Evolutionary conservation across 495 filamentous ascomycete species (phyloP).

Genomic region (Podospora sp.): DNA sequence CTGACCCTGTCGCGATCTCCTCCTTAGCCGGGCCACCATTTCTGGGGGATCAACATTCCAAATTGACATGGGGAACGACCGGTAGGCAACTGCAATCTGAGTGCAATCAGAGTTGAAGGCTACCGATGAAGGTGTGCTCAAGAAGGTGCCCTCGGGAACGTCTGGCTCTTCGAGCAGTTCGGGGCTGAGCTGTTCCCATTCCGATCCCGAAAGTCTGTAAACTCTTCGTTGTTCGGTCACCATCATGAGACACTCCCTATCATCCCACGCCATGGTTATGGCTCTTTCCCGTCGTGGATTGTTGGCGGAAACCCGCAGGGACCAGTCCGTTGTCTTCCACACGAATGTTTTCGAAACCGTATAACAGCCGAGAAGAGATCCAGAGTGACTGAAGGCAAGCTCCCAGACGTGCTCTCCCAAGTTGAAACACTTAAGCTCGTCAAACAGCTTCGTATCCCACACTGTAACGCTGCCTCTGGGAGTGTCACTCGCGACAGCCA

Average conservation of each 20-base stretch:
- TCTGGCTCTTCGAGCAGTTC: conserved; percentile 9
- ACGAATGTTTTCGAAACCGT: not conserved
- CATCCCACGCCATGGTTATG: conserved; percentile 10
- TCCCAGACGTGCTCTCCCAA: conserved; percentile 2
- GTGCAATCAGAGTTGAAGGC: conserved; percentile 16
- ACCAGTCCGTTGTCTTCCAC: conserved; percentile 18
- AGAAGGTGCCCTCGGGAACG: not conserved
- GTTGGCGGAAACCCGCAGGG: not conserved
- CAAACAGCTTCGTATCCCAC: conserved; percentile 14
- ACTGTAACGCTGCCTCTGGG: conserved; percentile 2
- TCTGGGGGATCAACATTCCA: conserved; percentile 1
- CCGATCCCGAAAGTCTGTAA: not conserved
- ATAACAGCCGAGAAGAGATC: conserved; percentile 13
- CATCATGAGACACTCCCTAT: conserved; percentile 7
- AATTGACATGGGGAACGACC: conserved; percentile 6
- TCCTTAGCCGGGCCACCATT: conserved; percentile 12
- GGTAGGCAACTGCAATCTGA: conserved; percentile 13
- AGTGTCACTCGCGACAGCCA: conserved; percentile 3
- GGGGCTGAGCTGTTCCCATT: not conserved
- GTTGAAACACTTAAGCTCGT: not conserved
- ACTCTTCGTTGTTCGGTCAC: not conserved
- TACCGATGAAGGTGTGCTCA: conserved; percentile 1
- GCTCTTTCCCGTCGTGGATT: not conserved
- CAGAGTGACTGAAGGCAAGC: conserved; percentile 9
- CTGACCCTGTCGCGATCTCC: not conserved